These are phyloP conservation scores for Rhexocercosporidium sp. DNA, from an alignment of 2,329 filamentous ascomycete species.

Conservation along the genomic window DNA sequence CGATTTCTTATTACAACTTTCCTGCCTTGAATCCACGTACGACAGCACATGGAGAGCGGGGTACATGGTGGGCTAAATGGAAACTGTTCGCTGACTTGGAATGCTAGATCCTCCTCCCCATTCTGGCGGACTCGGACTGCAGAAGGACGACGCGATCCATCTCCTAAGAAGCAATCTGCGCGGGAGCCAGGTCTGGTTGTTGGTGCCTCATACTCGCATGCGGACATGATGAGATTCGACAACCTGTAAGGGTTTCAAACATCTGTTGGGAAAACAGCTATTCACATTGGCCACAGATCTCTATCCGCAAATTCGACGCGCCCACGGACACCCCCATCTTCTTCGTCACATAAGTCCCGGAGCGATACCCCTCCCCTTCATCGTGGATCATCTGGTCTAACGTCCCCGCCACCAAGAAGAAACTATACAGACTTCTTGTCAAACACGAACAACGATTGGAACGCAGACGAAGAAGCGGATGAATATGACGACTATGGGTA, in stretches of 20 bases:
- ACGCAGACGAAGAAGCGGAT: conserved; percentile 70
- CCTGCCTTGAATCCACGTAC: neutral
- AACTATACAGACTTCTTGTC: conserved; percentile 83
- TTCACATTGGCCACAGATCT: conserved; percentile 51
- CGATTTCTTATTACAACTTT: no score
- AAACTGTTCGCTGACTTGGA: conserved; percentile 31
- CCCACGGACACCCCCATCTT: conserved; percentile 78
- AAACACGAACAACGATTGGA: conserved; percentile 84
- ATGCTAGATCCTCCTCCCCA: conserved; percentile 76
- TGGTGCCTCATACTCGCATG: conserved; percentile 94
- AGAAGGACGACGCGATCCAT: conserved; percentile 59
- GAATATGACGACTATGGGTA: conserved; percentile 77
- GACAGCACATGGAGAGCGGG: conserved; percentile 6
- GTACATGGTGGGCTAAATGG: neutral
- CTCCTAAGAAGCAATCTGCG: conserved; percentile 54
- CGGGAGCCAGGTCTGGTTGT: conserved; percentile 78
- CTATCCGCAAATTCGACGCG: conserved; percentile 65
- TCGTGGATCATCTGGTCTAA: conserved; percentile 55
- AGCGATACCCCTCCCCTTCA: conserved; percentile 62
- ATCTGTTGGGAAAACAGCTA: neutral
- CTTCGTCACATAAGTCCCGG: conserved; percentile 57
- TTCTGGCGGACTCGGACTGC: conserved; percentile 77
- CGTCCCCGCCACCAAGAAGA: conserved; percentile 71
- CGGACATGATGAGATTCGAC: conserved; percentile 90
- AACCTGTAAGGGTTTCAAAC: conserved; percentile 65